Base-by-base conservation (phyloP, 345 rosid genomes). In the Triadica sebifera region DNA sequence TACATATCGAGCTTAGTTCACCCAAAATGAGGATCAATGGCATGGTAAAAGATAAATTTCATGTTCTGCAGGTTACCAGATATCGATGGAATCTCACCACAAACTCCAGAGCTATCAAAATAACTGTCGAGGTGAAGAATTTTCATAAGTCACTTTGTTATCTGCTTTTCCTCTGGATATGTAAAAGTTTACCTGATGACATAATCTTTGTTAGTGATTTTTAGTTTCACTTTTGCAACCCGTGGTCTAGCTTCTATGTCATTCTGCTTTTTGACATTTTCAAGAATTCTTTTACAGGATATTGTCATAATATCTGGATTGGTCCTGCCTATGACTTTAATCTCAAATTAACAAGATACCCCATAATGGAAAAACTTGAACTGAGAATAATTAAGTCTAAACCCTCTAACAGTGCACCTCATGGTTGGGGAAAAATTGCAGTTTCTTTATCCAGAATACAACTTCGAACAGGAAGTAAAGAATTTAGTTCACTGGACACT, bases 61-160 rank as follows among this genome's bases (percentile, higher is more conserved):
- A 85, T 61, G 4, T 68, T 73, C 53, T 59, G 67, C 37, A 84
- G 77, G 19, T 80, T 78, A 65, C 85, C 81, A 81, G 81, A 83
- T 65, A 83, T 81, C 9, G 8, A 34, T 74, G 93, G 93, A 74
- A 89, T 83, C 60, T 57, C 79, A n/a, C 93, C 93, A 38, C 80
- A 74, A 67, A 87, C 79, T 62, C 89, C 89, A 75, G 87, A 80
- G 69, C 90, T 89, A 15, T 66, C 80, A 15, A 84, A 68, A 67
- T 83, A 83, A 20, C 90, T 89, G 86, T 59, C 71, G 69, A 19
- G 38, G 56, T 6, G 60, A 62, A 65, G 12, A 63, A 43, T 17
- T 55, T 12, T 65, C 12, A 47, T 47, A 16, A 51, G n/a, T 4
- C 72, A n/a, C 13, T 22, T 3, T 49, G 24, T 12, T 41, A 25